Base-by-base conservation (phyloP, 129 eudicot genomes). In the Mikania micrantha region DNA sequence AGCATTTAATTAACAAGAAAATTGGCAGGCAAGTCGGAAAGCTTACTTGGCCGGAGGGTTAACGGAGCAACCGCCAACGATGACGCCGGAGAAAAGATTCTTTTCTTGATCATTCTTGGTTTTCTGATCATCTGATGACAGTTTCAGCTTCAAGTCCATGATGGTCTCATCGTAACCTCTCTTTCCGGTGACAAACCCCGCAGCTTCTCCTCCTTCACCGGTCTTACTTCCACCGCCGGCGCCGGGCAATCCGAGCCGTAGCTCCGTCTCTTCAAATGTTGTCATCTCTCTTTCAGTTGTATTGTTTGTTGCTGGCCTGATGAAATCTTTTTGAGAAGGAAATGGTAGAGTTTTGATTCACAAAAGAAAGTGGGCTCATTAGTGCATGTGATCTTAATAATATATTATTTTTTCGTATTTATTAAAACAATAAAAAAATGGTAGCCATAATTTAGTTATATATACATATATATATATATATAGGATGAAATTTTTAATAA, bases 121-220 rank as follows among this genome's bases (percentile, higher is more conserved):
- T 67, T 67, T n/a, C 2, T 75, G 74, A 60, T 73, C 84, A 38
- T 69, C 70, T 0, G 87, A 74, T 20, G 84, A 66, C 1, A 87
- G 73, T 40, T 91, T 87, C 60, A 91, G 83, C 86, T 91, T 91
- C 92, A 91, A 85, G 75, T 91, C 97, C 75, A 81, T 78, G 53
- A 68, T 59, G 1, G 91, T 77, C 6, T 87, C 84, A 24, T 59
- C 76, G 31, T 75, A 85, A 1, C 86, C 87, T 83, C 95, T 77
- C 71, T 87, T 91, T 35, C 88, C 88, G 67, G 56, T 79, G 64
- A 8, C 67, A 53, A 74, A 79, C 53, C 56, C 67, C 7, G 24
- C 70, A 7, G 49, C 42, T 50, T 52, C 72, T 21, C 60, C 72
- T 7, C 19, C 59, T 20, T 69, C 64, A 21, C 20, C 64, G 48